A percentile compares a stretch with the other conserved stretches of the same genome.
These are phyloP conservation scores for Persicaria maculosa DNA, from an alignment of 148 eudicot genomes.

Conservation along the genomic window DNA sequence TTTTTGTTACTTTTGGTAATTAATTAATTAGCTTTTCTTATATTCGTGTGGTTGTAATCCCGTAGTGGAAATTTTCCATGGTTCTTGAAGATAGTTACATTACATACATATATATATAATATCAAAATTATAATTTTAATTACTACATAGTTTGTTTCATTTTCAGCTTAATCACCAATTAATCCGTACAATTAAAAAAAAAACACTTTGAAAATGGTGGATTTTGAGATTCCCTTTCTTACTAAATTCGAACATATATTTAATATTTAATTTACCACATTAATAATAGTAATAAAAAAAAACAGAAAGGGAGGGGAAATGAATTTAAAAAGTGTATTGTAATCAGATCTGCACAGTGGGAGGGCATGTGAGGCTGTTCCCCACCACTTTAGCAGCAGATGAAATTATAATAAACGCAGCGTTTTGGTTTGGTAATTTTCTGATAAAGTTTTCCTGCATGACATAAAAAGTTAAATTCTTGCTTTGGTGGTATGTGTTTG, in stretches of 20 bases:
- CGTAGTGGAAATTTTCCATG: neutral
- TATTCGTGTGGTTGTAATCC: constrained; percentile 5
- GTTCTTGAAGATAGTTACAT: neutral
- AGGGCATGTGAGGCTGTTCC: constrained; percentile 9
- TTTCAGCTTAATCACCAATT: too few relatives aligned
- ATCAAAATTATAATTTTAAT: neutral
- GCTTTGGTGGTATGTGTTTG: neutral
- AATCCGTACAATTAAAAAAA: neutral
- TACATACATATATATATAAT: constrained; percentile 11
- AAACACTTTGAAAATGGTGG: neutral
- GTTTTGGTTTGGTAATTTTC: neutral
- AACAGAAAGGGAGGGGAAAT: neutral
- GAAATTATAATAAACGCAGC: neutral
- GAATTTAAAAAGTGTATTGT: neutral
- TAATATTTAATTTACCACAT: neutral
- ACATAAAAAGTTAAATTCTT: neutral
- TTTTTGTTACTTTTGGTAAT: neutral
- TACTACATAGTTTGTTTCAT: neutral
- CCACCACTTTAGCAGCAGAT: constrained; percentile 6
- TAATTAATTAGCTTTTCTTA: constrained; percentile 3
- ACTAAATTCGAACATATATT: neutral
- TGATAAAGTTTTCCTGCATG: neutral
- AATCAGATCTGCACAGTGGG: constrained; percentile 7
- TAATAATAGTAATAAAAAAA: neutral
- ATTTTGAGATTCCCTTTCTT: constrained; percentile 3